Conservation (phyloP, 2,329 filamentous ascomycete species). For the Ophiostoma sp. region DNA sequence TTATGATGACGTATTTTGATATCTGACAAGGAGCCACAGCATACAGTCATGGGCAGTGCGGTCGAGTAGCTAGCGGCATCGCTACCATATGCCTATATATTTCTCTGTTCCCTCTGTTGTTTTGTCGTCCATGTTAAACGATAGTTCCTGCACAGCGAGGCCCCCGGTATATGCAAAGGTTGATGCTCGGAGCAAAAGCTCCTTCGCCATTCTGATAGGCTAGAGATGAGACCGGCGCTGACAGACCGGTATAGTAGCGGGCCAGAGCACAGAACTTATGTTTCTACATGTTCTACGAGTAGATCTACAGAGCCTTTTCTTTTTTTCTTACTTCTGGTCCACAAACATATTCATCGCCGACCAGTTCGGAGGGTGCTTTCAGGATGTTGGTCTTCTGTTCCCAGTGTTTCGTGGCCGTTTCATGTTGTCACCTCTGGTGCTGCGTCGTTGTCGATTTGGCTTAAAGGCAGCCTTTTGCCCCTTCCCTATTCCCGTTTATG, state of each 20-base stretch:
- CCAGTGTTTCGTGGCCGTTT: not conserved
- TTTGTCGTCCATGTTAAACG: not conserved
- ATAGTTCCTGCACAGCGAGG: not conserved
- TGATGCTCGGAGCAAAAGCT: slow-evolving; percentile 25
- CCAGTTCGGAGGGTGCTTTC: not conserved
- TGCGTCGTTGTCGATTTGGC: not conserved
- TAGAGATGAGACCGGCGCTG: slow-evolving; percentile 1
- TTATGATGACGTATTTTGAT: not conserved
- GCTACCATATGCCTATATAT: slow-evolving; percentile 2
- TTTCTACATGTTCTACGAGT: slow-evolving; percentile 16
- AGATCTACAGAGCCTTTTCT: not conserved
- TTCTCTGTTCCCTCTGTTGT: not conserved
- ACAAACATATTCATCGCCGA: not conserved
- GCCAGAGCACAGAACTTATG: slow-evolving; percentile 10
- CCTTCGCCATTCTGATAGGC: slow-evolving; percentile 24
- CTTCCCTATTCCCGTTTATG: too few relatives aligned
- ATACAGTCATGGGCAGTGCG: not conserved
- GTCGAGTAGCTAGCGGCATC: not conserved
- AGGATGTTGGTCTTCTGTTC: not conserved
- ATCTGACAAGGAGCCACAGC: not conserved
- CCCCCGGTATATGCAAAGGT: not conserved
- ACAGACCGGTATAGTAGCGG: slow-evolving; percentile 15
- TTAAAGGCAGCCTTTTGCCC: too few relatives aligned
- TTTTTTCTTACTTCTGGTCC: not conserved
- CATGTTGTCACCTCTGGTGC: not conserved